Base-by-base conservation (phyloP, 495 filamentous ascomycete species). In the Neurospora sp. region DNA sequence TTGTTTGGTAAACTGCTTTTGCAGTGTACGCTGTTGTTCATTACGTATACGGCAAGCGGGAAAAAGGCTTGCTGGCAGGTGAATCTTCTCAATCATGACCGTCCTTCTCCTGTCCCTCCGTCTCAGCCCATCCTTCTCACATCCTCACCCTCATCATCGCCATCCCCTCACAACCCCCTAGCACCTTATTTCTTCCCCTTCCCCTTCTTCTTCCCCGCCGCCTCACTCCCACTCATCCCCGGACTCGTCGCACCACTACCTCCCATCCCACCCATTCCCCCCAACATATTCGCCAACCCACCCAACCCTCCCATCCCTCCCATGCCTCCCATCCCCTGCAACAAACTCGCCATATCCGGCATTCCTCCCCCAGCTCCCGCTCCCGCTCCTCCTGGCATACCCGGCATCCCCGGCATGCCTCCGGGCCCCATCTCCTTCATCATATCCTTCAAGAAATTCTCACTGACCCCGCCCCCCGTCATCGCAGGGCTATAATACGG, bases 381-480 rank as follows among this genome's bases (percentile, higher is more conserved):
- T 0, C 27, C 53, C 6, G 40, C 42, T 35, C 40, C 20, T 1
- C 45, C 42, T 0, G 70, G 41, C 72, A 44, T 70, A 4, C 68
- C 72, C 35, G 77, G 42, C 76, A 77, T 42, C 14, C 72, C 61
- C 68, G 69, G 76, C 76, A 78, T 35, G 74, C 79, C 16, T 79
- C 80, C 83, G 84, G 84, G 73, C 84, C 82, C 61, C 94, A 98
- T 96, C 84, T 96, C 94, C 59, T 88, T 89, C 95, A 99, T 97
- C 85, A 98, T 97, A 73, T 99, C 94, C 85, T 96, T 94, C 75
- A 99, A 89, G 37, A 97, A 92, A 76, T 99, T 97, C 79, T 99
- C 96, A 74, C 91, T 96, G 8, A 99, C 94, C 31, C 96, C 96
- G 31, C 96, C 95, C 3, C 96, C 96, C 69, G 91, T 96, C 81